Evolutionary conservation across 768 basidiomycete species (phyloP).

Genomic region (Tulasnella sp.): DNA sequence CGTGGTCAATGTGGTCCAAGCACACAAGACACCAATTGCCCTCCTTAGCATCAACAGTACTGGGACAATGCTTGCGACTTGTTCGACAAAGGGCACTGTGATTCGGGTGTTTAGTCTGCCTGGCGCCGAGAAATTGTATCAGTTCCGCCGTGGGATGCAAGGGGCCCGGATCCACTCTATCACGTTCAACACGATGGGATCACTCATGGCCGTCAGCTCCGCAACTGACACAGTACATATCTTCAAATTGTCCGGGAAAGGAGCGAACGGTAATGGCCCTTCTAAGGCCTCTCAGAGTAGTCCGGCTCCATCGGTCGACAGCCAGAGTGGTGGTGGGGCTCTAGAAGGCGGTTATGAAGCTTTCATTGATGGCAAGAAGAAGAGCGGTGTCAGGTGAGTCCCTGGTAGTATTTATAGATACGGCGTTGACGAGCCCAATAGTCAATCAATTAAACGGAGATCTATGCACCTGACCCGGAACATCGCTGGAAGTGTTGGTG

Average conservation of each 20-base stretch:
- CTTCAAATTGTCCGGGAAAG: slow-evolving; percentile 54
- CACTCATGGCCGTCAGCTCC: slow-evolving; percentile 77
- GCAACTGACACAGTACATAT: slow-evolving; percentile 96
- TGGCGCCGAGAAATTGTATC: slow-evolving; percentile 84
- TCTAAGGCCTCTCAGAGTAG: not conserved
- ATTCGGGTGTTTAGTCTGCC: slow-evolving; percentile 91
- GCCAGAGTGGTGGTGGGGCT: slow-evolving; percentile 41
- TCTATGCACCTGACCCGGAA: slow-evolving; percentile 65
- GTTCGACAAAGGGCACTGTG: slow-evolving; percentile 91
- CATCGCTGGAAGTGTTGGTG: slow-evolving; percentile 66
- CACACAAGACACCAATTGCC: slow-evolving; percentile 89
- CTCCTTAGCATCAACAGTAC: slow-evolving; percentile 72
- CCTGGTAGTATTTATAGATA: no score
- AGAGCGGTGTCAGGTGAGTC: slow-evolving; percentile 25
- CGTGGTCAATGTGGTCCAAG: slow-evolving; percentile 90
- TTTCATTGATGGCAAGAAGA: slow-evolving; percentile 65
- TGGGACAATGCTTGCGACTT: slow-evolving; percentile 84
- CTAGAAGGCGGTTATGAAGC: slow-evolving; percentile 76
- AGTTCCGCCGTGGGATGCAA: slow-evolving; percentile 84
- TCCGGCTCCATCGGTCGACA: slow-evolving; percentile 49
- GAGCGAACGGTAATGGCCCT: slow-evolving; percentile 20
- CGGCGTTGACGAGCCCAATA: not conserved
- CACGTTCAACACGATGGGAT: slow-evolving; percentile 71
- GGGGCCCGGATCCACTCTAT: slow-evolving; percentile 76
- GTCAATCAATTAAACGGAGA: slow-evolving; percentile 39